These are phyloP conservation scores for Blastosporella zonata DNA, from an alignment of 1,284 basidiomycete species.

Conservation along the genomic window DNA sequence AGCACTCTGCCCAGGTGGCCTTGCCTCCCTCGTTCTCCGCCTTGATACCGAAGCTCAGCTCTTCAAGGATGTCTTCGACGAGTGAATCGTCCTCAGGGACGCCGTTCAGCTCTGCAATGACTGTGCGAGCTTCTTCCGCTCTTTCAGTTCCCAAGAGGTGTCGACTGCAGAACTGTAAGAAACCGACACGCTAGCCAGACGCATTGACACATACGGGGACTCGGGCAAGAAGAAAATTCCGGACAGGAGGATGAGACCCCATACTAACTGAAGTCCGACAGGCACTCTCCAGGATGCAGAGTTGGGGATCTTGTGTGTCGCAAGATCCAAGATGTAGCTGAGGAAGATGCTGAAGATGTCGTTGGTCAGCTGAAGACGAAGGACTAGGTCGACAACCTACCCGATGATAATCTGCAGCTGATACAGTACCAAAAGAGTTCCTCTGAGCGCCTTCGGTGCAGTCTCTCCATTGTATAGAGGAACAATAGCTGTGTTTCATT, in stretches of 20 bases:
- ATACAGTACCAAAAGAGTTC: constrained; percentile 71
- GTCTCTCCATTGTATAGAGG: constrained; percentile 81
- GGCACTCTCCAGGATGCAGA: constrained; percentile 73
- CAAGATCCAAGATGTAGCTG: constrained; percentile 72
- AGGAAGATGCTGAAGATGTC: constrained; percentile 56
- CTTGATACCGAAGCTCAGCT: constrained; percentile 66
- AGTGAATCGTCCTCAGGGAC: constrained; percentile 59
- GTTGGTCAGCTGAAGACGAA: constrained; percentile 1
- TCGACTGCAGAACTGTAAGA: constrained; percentile 38
- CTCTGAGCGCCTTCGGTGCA: constrained; percentile 72
- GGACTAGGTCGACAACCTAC: constrained; percentile 31
- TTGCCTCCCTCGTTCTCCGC: constrained; percentile 76
- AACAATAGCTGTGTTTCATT: constrained; percentile 55
- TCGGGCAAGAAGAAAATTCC: constrained; percentile 78
- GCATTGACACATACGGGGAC: constrained; percentile 55
- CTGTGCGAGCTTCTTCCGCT: constrained; percentile 51
- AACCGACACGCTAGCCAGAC: background rate
- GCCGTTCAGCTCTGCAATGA: constrained; percentile 66
- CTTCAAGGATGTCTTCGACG: constrained; percentile 63
- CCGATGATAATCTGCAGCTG: constrained; percentile 74
- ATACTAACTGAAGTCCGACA: constrained; percentile 64
- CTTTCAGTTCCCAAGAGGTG: constrained; percentile 57
- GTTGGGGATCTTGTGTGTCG: constrained; percentile 55
- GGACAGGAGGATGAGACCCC: constrained; percentile 64
- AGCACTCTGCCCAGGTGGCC: constrained; percentile 77